Evolutionary conservation across 805 yeast genomes (phyloP), one percentile per base, ranked within the genome.

Genomic region (Metschnikowia reukaufii): DNA sequence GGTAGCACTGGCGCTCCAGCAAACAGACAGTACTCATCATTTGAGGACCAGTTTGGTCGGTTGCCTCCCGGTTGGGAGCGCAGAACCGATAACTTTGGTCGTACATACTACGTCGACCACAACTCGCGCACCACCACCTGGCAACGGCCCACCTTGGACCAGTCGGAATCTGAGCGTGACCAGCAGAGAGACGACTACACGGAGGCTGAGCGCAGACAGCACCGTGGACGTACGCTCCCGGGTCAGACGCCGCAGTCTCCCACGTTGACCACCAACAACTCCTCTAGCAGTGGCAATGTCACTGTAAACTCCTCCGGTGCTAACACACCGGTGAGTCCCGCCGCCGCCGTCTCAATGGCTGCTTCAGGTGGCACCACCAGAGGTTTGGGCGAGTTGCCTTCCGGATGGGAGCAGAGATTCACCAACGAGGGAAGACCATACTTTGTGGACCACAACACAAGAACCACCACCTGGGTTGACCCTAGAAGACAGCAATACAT

Each of bases 391-490:
- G 99, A 94, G 71, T 76, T 94, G 54, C 99, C 99, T 7, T 82
- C 96, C 9, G 99, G 99, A 34, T 94, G 99, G 99, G 99, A 94
- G 70, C 98, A 92, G 72, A 78, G 99, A 55, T 86, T 87, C 60
- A 94, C 99, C 6, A 96, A 96, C 21, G 99, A 94, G 70, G 99
- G 99, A 33, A 82, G 99, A 65, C 95, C 98, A 6, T 94, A 94
- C 70, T 94, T 91, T 66, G 99, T 94, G 40, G 99, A 94, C 68
- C 99, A 94, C 72, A 94, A 94, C 68, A 94, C 99, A n/a, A 81
- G 99, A 67, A 94, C 99, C 1, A 94, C 99, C 3, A 94, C 99
- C 10, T 94, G 99, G 99, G 99, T 94, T 39, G 99, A 94, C 68
- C 99, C 99, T 55, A 82, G 99, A 70, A 83, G 99, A 69, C 99